Conservation (phyloP, 1,284 basidiomycete genomes). For the Psilocybe mexicana region DNA sequence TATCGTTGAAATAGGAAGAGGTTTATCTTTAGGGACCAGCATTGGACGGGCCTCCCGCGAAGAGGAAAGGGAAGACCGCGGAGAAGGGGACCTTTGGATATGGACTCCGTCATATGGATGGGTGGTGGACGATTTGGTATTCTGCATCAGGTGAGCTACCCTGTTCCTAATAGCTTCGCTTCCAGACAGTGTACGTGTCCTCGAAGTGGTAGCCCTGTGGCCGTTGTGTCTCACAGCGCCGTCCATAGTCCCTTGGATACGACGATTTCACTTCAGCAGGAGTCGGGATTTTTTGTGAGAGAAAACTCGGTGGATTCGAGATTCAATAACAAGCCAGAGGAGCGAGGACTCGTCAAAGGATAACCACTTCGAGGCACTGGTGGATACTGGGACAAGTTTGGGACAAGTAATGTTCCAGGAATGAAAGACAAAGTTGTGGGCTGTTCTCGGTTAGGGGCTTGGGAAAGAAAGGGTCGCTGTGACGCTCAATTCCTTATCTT, state of each 20-base stretch:
- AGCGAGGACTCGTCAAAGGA: no score
- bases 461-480: no score
- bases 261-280: not conserved
- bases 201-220: not conserved
- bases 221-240: not conserved
- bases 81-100: conserved; percentile 3
- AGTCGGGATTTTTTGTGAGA: no score
- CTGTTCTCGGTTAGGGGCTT: not conserved
- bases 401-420: no score
- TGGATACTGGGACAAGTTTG: no score
- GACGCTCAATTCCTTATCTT: not conserved
- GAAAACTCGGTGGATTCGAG: not conserved
- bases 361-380: no score
- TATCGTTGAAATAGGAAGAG: conserved; percentile 4
- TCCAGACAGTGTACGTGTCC: conserved; percentile 11
- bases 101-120: not conserved
- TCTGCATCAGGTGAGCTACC: conserved; percentile 17
- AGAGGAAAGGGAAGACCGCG: conserved; percentile 5
- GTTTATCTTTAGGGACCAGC: conserved; percentile 3
- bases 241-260: conserved; percentile 1
- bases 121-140: not conserved
- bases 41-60: not conserved
- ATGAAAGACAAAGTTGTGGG: no score
- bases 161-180: conserved; percentile 21
- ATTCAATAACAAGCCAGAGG: no score